Percentiles rank a stretch among this genome's conserved stretches.
phyloP scores from a whole-genome alignment of 2,329 filamentous ascomycete genomes.

The Alternaria viburni region DNA sequence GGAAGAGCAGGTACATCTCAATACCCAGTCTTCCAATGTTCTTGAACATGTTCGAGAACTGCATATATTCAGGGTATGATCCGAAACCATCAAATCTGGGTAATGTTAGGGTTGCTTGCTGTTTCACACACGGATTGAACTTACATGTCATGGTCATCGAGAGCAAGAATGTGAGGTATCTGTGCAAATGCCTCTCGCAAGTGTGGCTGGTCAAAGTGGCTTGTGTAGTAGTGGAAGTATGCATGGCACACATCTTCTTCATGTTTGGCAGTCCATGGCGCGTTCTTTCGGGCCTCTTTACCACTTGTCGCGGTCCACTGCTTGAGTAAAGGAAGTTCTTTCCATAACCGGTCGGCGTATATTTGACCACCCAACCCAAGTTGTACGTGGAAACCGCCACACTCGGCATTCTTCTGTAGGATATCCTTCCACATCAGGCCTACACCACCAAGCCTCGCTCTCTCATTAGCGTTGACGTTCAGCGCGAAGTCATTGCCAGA shows the following conservation, averaged over 20 bases:
- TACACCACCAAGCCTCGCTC: slow-evolving; percentile 82
- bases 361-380: slow-evolving; percentile 93
- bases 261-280: slow-evolving; percentile 89
- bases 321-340: slow-evolving; percentile 88
- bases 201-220: slow-evolving; percentile 96
- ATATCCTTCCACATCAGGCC: slow-evolving; percentile 99
- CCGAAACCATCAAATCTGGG: slow-evolving; percentile 92
- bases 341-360: slow-evolving; percentile 94
- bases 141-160: slow-evolving; percentile 98
- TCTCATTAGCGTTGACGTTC: slow-evolving; percentile 83
- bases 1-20: slow-evolving; percentile 97
- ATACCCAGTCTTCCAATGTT: slow-evolving; percentile 95
- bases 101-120: slow-evolving; percentile 8
- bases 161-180: slow-evolving; percentile 89
- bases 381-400: slow-evolving; percentile 93
- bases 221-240: slow-evolving; percentile 99
- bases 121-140: slow-evolving; percentile 47
- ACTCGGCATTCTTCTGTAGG: slow-evolving; percentile 94
- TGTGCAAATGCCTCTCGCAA: slow-evolving; percentile 95
- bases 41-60: slow-evolving; percentile 96
- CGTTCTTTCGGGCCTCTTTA: slow-evolving; percentile 89
- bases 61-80: slow-evolving; percentile 98
- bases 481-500: slow-evolving; percentile 96
- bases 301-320: slow-evolving; percentile 95
- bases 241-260: slow-evolving; percentile 95